Evolutionary conservation across 2,329 filamentous ascomycete species (phyloP), one percentile per base, ranked within the genome.

Genomic region (Cladophialophora yegresii): DNA sequence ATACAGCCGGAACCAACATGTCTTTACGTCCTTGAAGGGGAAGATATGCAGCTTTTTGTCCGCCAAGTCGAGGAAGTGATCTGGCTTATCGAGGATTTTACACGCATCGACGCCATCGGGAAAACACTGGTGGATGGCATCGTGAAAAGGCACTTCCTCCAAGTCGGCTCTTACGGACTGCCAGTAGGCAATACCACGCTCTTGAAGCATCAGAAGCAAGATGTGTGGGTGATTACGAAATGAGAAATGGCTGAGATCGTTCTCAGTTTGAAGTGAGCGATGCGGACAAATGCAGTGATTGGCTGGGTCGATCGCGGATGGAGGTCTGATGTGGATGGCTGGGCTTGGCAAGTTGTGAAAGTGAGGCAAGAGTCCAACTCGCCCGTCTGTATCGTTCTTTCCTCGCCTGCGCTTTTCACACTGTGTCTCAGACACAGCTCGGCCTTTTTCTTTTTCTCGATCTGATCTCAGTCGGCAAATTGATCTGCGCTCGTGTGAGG

Each of bases 1-100:
- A 70, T 85, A 86, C 33, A 87, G 72, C 45, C 84, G 77, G 58
- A 83, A 76, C 85, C 85, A 88, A 68, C 82, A 83, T 2, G 69
- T 72, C 50, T 82, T 80, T 32, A 87, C 84, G 64, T 84, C 77
- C 59, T 81, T 82, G 71, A 83, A 87, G 0, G 83, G 84, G 54
- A 83, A 85, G 7, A 82, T 78, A 70, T 83, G 81, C 55, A 87
- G 71, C 63, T 84, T 82, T 50, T 79, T 73, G 62, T 85, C 78
- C 0, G 85, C 83, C 26, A 85, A 73, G 28, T 75, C 68, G 32
- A 84, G 71, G 4, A 80, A 80, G 32, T 79, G 73, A 23, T 80
- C 73, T 5, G 80, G 76, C 9, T 72, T 53, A 12, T 73, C 67
- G 26, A 75, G 67, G 22, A 80, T 56, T 9, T 40, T 36, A 8